Conservation (phyloP, 2,329 filamentous ascomycete genomes). For the Calonectria montana region DNA sequence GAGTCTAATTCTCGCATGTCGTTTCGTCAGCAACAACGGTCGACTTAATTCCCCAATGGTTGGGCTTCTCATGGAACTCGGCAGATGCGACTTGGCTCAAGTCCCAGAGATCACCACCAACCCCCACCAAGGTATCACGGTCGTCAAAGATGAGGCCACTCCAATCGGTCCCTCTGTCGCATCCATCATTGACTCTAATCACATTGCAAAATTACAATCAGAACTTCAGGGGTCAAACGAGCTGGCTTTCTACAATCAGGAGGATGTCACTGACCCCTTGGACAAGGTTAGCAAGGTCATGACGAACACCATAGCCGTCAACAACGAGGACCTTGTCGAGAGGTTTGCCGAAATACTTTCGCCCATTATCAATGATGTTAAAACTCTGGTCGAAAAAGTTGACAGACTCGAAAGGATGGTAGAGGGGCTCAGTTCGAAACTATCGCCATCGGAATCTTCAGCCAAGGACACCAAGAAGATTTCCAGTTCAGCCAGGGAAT, state of each 20-base stretch:
- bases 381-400: background rate
- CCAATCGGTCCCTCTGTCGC: too few species aligned
- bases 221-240: too few species aligned
- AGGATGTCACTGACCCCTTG: too few species aligned
- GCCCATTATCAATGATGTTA: background rate
- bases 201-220: too few species aligned
- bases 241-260: too few species aligned
- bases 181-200: background rate
- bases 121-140: background rate
- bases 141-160: background rate
- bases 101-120: background rate
- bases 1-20: background rate
- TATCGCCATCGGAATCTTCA: background rate
- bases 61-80: background rate
- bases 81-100: background rate
- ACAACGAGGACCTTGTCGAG: background rate
- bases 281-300: too few species aligned
- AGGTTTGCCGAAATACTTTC: background rate
- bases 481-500: too few species aligned
- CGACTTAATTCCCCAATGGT: background rate
- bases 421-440: background rate
- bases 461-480: background rate
- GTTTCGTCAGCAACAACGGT: background rate
- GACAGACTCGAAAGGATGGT: background rate
- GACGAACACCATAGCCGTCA: background rate